These are phyloP conservation scores for Apophysomyces elegans DNA, from an alignment of 371 early-diverging fungal genomes.

Conservation along the genomic window DNA sequence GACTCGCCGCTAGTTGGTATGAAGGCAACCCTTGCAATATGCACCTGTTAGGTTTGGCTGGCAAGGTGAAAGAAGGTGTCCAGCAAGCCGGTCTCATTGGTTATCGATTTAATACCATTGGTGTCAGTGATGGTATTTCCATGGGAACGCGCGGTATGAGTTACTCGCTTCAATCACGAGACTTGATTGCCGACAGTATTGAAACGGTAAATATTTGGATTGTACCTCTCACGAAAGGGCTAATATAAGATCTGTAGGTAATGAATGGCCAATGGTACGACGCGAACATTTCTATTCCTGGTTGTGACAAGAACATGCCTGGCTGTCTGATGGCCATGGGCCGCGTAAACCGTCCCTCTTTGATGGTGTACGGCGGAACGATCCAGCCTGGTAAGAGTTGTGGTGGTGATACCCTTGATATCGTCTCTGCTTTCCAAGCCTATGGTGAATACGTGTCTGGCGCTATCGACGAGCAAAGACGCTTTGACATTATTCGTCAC, in stretches of 20 bases:
- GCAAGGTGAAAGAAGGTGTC: constrained; percentile 91
- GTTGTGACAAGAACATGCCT: constrained; percentile 97
- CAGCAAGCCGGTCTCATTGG: constrained; percentile 87
- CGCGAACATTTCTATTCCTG: constrained; percentile 92
- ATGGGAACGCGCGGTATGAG: constrained; percentile 97
- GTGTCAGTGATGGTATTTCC: constrained; percentile 96
- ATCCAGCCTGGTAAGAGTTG: constrained; percentile 77
- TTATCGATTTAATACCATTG: constrained; percentile 96
- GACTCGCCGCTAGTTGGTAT: constrained; percentile 73
- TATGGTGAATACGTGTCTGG: constrained; percentile 94
- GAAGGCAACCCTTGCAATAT: constrained; percentile 99
- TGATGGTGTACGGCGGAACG: constrained; percentile 95
- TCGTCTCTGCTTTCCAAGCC: constrained; percentile 95
- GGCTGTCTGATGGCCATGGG: constrained; percentile 96
- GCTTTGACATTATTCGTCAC: constrained; percentile 84
- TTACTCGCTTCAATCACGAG: constrained; percentile 94
- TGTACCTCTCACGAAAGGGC: not conserved
- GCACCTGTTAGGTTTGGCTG: constrained; percentile 92
- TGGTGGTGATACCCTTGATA: constrained; percentile 77
- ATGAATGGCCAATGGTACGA: constrained; percentile 97
- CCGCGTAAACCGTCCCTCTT: constrained; percentile 91
- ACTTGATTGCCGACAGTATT: constrained; percentile 97
- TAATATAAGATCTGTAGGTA: constrained; percentile 15
- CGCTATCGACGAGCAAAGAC: constrained; percentile 83
- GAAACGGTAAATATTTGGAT: constrained; percentile 76